These are phyloP conservation scores for Colletotrichum karsti DNA, from an alignment of 2,329 filamentous ascomycete genomes.

Conservation along the genomic window DNA sequence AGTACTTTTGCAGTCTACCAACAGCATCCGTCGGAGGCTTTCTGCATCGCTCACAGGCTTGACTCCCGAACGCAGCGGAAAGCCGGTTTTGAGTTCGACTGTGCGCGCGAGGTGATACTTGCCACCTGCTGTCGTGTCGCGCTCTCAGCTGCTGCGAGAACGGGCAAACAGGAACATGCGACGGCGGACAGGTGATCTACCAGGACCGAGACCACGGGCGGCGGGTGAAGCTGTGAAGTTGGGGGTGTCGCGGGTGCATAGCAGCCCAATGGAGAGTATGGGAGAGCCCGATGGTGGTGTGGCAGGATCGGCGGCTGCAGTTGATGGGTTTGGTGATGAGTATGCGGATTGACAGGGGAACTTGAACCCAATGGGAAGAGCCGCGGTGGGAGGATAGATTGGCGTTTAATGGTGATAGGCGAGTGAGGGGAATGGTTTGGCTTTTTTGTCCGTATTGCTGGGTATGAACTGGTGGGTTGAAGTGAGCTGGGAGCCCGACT, in stretches of 20 bases:
- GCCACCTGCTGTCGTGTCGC: slow-evolving; percentile 26
- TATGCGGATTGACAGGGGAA: slow-evolving; percentile 12
- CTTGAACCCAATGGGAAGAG: slow-evolving; percentile 12
- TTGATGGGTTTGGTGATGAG: slow-evolving; percentile 17
- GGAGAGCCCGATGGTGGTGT: slow-evolving; percentile 21
- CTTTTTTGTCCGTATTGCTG: neutral
- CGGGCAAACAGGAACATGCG: neutral
- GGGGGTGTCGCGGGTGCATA: slow-evolving; percentile 18
- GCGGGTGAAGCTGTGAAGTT: neutral
- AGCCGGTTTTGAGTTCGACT: neutral
- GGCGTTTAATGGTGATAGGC: neutral
- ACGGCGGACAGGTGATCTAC: neutral
- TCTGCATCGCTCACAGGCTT: neutral
- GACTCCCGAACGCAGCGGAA: neutral
- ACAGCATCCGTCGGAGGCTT: neutral
- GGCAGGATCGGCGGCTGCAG: slow-evolving; percentile 26
- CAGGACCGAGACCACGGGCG: slow-evolving; percentile 3
- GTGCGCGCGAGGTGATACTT: slow-evolving; percentile 7
- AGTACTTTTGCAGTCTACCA: neutral
- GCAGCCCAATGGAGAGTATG: slow-evolving; percentile 18
- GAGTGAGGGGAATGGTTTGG: neutral
- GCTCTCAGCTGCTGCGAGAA: neutral
- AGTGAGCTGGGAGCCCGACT: neutral
- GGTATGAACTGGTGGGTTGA: neutral
- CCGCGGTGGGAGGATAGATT: slow-evolving; percentile 4